These are phyloP conservation scores for Pythium monospermum DNA, from an alignment of 352 stramenopile genomes.

Conservation along the genomic window DNA sequence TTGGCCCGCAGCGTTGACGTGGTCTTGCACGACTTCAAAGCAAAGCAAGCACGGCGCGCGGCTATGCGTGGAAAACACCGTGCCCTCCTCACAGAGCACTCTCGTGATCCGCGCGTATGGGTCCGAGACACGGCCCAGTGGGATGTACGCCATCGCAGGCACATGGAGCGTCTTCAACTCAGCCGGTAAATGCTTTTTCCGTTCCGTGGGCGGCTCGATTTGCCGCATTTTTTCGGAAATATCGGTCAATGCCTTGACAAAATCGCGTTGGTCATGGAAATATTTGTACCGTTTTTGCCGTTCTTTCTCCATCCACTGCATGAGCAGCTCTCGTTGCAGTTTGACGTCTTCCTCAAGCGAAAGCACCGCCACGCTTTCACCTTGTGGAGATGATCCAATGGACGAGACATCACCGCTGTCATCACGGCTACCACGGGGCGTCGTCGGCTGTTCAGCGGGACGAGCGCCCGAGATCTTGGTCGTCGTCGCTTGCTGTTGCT, in stretches of 20 bases:
- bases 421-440: too few species aligned
- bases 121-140: slow-evolving; percentile 82
- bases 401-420: slow-evolving; percentile 56
- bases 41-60: slow-evolving; percentile 85
- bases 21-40: slow-evolving; percentile 83
- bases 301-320: slow-evolving; percentile 74
- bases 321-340: slow-evolving; percentile 63
- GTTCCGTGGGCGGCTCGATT: slow-evolving; percentile 70
- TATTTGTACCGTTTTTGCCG: slow-evolving; percentile 77
- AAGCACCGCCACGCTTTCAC: slow-evolving; percentile 14
- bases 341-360: slow-evolving; percentile 70
- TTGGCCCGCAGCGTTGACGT: slow-evolving; percentile 56
- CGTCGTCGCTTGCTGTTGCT: not conserved
- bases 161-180: slow-evolving; percentile 82
- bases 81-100: slow-evolving; percentile 83
- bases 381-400: slow-evolving; percentile 13
- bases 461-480: slow-evolving; percentile 2
- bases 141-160: slow-evolving; percentile 86
- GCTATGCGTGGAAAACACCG: slow-evolving; percentile 83
- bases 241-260: slow-evolving; percentile 87
- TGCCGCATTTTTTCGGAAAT: slow-evolving; percentile 82
- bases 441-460: not conserved
- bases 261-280: slow-evolving; percentile 84
- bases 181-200: slow-evolving; percentile 70
- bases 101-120: slow-evolving; percentile 84